phyloP scores from a whole-genome alignment of 192 early-diverging fungal genomes.

The Haplosporangium gracile region DNA sequence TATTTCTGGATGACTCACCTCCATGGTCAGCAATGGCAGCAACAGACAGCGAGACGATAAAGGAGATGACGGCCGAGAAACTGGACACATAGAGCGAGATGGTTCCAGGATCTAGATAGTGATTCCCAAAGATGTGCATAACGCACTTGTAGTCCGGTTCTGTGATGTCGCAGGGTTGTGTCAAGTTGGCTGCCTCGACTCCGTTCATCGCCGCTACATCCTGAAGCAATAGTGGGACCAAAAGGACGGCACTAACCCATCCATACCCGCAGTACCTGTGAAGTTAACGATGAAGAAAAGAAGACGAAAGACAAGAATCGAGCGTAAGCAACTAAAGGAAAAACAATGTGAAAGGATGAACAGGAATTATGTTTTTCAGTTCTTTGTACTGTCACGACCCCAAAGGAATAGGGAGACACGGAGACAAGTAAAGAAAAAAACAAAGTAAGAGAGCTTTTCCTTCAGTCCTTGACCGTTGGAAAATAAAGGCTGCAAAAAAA shows the following conservation, averaged over 20 bases:
- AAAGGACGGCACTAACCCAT: slow-evolving; percentile 49
- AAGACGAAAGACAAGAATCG: not conserved
- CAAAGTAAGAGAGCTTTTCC: not conserved
- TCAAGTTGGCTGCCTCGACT: slow-evolving; percentile 30
- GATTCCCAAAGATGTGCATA: slow-evolving; percentile 40
- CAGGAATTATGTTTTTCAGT: not conserved
- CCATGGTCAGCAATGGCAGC: slow-evolving; percentile 61
- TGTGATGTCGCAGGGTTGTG: slow-evolving; percentile 26
- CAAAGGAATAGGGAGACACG: not conserved
- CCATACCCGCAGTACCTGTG: slow-evolving; percentile 44
- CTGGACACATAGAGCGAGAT: slow-evolving; percentile 54
- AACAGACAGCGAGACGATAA: slow-evolving; percentile 53
- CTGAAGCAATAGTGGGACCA: slow-evolving; percentile 41
- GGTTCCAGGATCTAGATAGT: slow-evolving; percentile 47
- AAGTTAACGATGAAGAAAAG: not conserved
- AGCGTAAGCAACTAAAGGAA: not conserved
- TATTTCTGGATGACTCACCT: not conserved
- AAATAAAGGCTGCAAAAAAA: too few relatives aligned
- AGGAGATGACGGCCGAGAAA: slow-evolving; percentile 56
- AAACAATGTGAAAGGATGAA: not conserved
- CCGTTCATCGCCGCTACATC: slow-evolving; percentile 37
- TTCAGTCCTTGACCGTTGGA: not conserved
- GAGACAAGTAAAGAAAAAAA: not conserved
- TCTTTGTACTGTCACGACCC: not conserved
- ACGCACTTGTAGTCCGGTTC: slow-evolving; percentile 29